Evolutionary conservation across 768 basidiomycete genomes (phyloP).

Genomic region (Phaeotremella skinneri): DNA sequence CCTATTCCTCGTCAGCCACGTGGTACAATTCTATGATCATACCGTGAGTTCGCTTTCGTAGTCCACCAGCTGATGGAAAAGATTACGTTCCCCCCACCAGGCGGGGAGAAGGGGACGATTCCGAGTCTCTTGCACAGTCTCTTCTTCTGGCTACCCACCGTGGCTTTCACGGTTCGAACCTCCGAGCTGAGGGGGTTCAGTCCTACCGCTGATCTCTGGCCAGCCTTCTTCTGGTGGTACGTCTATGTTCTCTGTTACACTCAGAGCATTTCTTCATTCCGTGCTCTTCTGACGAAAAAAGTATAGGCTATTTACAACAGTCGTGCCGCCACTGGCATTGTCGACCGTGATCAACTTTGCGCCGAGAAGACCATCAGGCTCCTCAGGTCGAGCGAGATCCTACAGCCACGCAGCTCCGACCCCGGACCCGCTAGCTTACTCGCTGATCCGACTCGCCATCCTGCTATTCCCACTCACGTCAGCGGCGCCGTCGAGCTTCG

Average conservation of each 20-base stretch:
- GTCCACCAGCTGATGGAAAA: neutral
- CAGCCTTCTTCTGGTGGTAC: slow-evolving; percentile 44
- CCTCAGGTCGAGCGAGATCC: slow-evolving; percentile 3
- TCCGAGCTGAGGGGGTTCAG: slow-evolving; percentile 29
- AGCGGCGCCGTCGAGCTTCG: slow-evolving; percentile 42
- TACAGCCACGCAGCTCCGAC: slow-evolving; percentile 24
- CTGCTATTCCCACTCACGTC: slow-evolving; percentile 46
- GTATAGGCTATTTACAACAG: slow-evolving; percentile 42
- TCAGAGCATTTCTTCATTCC: neutral
- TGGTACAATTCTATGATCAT: slow-evolving; percentile 44
- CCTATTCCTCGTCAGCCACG: slow-evolving; percentile 34
- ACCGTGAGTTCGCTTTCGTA: slow-evolving; percentile 22
- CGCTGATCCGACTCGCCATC: slow-evolving; percentile 42
- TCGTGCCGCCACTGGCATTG: slow-evolving; percentile 41
- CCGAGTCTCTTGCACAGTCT: slow-evolving; percentile 27
- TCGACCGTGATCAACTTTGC: slow-evolving; percentile 41
- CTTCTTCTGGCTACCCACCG: slow-evolving; percentile 44
- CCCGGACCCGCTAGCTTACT: slow-evolving; percentile 42
- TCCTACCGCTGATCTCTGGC: slow-evolving; percentile 21
- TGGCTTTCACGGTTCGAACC: slow-evolving; percentile 27
- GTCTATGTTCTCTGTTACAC: slow-evolving; percentile 10
- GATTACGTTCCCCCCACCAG: slow-evolving; percentile 38
- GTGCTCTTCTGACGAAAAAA: neutral
- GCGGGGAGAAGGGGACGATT: slow-evolving; percentile 25
- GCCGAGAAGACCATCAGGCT: slow-evolving; percentile 22